Conservation (phyloP, 768 basidiomycete species). For the Psilocybe cyanescens region DNA sequence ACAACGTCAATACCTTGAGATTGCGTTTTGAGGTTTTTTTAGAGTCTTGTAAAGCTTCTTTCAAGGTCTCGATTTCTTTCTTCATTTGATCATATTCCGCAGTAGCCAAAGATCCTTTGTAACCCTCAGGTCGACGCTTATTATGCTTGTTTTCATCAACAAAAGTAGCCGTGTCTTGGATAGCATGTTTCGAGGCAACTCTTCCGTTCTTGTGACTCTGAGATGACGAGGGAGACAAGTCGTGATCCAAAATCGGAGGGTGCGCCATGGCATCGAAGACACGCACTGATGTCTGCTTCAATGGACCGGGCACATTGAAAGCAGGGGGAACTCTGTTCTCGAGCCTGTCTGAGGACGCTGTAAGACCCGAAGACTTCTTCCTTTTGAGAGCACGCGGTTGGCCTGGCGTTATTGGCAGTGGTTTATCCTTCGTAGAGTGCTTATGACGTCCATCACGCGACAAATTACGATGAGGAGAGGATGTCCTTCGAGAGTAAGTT, state of each 20-base stretch:
- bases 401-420: neutral
- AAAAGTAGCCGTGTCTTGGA: neutral
- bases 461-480: slow-evolving; percentile 3
- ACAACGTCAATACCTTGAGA: slow-evolving; percentile 42
- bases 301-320: neutral
- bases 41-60: slow-evolving; percentile 47
- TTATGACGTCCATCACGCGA: slow-evolving; percentile 6
- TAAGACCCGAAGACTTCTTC: slow-evolving; percentile 21
- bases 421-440: slow-evolving; percentile 6
- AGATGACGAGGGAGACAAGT: neutral
- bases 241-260: neutral
- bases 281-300: neutral
- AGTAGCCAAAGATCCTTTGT: slow-evolving; percentile 39
- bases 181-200: neutral
- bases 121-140: neutral
- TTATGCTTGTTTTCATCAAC: neutral
- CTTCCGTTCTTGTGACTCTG: slow-evolving; percentile 4
- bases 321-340: neutral
- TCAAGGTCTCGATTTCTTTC: slow-evolving; percentile 59
- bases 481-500: neutral
- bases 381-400: slow-evolving; percentile 23
- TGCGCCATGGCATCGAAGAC: slow-evolving; percentile 1
- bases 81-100: slow-evolving; percentile 59
- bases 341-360: neutral
- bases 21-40: slow-evolving; percentile 60